Base-by-base conservation (phyloP, 441 rosid genomes). In the Pelargonium citronellum region DNA sequence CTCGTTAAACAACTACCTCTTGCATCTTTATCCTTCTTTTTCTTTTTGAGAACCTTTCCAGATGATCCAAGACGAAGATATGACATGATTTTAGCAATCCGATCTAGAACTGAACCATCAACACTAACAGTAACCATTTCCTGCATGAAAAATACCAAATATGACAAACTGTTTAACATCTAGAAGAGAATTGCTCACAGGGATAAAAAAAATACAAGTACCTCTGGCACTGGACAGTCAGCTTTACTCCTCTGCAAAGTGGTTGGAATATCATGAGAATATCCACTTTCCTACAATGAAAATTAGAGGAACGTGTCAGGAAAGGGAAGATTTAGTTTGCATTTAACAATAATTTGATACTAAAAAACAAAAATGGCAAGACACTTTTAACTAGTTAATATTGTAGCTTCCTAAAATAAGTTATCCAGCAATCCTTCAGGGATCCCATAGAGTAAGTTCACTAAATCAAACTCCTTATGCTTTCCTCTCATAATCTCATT, bases 31-130 rank as follows among this genome's bases (percentile, higher is more conserved):
- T 94, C 97, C 80, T 91, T 94, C 94, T 85, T 94, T 82, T 94
- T 94, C 96, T 91, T 94, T 88, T 94, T 94, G 61, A 91, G 91
- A 78, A 94, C 96, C 88, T 94, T 94, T 73, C 98, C 98, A 47
- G 98, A 90, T 74, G 98, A 90, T 73, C 97, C 97, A 76, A 91
- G 98, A 73, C 98, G 96, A 77, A 94, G 97, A 78, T 94, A 94
- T 39, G 91, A 83, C 96, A 94, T 88, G 70, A 94, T 91, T 79
- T 88, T 94, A 58, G 96, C 89, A 79, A 94, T 94, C 67, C 96
- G 88, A 84, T 94, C 99, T 69, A 94, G 89, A 73, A 94, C 96
- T 70, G 97, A 90, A 73, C 95, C 94, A 80, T 94, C 99, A 75
- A 94, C 95, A 74, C 79, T 82, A 65, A 90, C 97, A 55, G 96